Percentiles rank a stretch among this genome's conserved stretches.
Evolutionary conservation across 495 filamentous ascomycete species (phyloP).

Genomic region (Friedmanniomyces simplex): DNA sequence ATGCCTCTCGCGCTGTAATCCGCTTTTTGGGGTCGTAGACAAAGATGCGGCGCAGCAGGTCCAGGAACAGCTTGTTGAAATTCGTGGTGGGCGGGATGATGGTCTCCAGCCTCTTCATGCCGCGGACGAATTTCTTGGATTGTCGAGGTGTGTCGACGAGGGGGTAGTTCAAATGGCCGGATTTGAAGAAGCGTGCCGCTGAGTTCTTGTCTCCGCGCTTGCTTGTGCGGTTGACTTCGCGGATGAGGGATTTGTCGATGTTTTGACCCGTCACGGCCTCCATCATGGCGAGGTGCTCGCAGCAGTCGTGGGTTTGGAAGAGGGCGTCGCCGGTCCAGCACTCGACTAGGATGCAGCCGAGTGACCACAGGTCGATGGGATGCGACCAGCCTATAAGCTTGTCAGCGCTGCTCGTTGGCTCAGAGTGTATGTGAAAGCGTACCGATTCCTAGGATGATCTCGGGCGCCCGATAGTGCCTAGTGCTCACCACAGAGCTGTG

Average conservation of each 20-base stretch:
- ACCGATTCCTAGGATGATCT: slow-evolving; percentile 88
- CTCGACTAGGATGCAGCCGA: slow-evolving; percentile 97
- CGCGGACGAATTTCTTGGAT: slow-evolving; percentile 83
- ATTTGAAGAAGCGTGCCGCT: slow-evolving; percentile 73
- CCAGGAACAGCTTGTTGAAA: slow-evolving; percentile 79
- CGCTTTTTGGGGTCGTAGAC: slow-evolving; percentile 85
- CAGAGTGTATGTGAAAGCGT: neutral
- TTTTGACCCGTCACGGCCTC: slow-evolving; percentile 38
- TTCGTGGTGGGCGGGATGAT: slow-evolving; percentile 70
- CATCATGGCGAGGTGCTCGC: slow-evolving; percentile 99
- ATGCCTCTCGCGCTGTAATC: slow-evolving; percentile 82
- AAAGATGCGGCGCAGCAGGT: slow-evolving; percentile 82
- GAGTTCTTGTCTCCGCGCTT: slow-evolving; percentile 59
- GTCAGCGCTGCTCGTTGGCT: neutral
- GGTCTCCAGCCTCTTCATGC: slow-evolving; percentile 89
- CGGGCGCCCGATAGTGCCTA: slow-evolving; percentile 88
- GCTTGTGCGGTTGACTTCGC: slow-evolving; percentile 54
- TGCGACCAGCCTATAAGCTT: slow-evolving; percentile 64
- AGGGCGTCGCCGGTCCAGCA: slow-evolving; percentile 97
- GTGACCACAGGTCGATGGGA: slow-evolving; percentile 98
- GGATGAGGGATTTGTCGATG: slow-evolving; percentile 64
- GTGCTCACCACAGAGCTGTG: slow-evolving; percentile 96
- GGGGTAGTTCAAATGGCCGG: slow-evolving; percentile 66
- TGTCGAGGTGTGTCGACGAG: slow-evolving; percentile 76
- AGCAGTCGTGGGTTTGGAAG: slow-evolving; percentile 96